phyloP scores from a whole-genome alignment of 108 stramenopile genomes.

The Cyclotella kingstonii region DNA sequence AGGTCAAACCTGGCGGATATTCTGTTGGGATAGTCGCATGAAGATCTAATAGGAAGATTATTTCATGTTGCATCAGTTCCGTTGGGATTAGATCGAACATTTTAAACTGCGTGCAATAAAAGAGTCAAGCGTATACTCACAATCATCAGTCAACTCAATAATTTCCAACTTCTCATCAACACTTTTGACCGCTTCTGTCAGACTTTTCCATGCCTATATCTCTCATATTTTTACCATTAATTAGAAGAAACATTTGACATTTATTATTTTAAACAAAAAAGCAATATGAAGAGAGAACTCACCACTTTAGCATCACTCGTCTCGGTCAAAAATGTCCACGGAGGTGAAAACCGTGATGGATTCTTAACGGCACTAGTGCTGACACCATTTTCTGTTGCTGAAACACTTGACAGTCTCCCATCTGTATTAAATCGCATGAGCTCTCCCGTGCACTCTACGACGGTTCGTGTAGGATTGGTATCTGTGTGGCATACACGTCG shows the following conservation, averaged over 20 bases:
- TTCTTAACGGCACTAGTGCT: slow-evolving; percentile 71
- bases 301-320: slow-evolving; percentile 53
- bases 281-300: too few species aligned
- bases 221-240: too few species aligned
- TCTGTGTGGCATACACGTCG: slow-evolving; percentile 70
- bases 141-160: slow-evolving; percentile 71
- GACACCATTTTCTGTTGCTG: slow-evolving; percentile 83
- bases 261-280: too few species aligned
- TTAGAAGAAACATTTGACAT: too few species aligned
- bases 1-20: slow-evolving; percentile 61
- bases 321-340: slow-evolving; percentile 82
- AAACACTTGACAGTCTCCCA: slow-evolving; percentile 65
- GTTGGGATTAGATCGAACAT: too few species aligned
- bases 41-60: slow-evolving; percentile 48
- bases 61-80: too few species aligned
- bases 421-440: slow-evolving; percentile 29
- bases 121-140: slow-evolving; percentile 19
- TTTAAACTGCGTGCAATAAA: too few species aligned
- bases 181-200: slow-evolving; percentile 53
- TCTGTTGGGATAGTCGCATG: slow-evolving; percentile 73
- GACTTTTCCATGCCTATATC: slow-evolving; percentile 62
- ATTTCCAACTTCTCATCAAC: slow-evolving; percentile 63
- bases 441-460: slow-evolving; percentile 73
- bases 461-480: slow-evolving; percentile 67
- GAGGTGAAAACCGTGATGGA: slow-evolving; percentile 75